phyloP scores from a whole-genome alignment of 208 protist species.

The Acanthamoeba castellanii region DNA sequence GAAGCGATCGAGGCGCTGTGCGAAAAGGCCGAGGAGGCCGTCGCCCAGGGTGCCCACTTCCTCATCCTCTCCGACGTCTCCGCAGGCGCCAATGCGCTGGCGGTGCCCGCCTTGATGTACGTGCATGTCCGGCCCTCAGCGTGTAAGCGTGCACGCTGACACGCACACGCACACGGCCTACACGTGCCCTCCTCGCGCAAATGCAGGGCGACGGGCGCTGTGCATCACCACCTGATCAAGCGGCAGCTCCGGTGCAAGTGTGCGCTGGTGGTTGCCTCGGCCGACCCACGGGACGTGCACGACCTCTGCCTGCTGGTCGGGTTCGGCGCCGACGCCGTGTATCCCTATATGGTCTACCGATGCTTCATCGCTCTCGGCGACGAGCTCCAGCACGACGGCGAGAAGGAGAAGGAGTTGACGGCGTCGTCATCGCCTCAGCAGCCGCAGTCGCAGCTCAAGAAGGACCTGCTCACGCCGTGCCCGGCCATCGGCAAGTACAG shows the following conservation, averaged over 20 bases:
- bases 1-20: constrained; percentile 82
- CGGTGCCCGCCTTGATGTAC: constrained; percentile 60
- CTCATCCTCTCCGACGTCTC: constrained; percentile 89
- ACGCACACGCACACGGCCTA: not conserved
- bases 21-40: constrained; percentile 81
- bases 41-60: constrained; percentile 84
- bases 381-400: constrained; percentile 17
- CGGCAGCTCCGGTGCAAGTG: constrained; percentile 85
- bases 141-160: not conserved
- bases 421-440: not conserved
- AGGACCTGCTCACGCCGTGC: constrained; percentile 53
- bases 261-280: constrained; percentile 89
- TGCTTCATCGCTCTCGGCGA: constrained; percentile 74
- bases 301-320: constrained; percentile 90
- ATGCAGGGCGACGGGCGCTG: constrained; percentile 86
- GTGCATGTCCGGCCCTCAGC: not conserved
- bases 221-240: constrained; percentile 91
- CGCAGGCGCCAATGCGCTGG: constrained; percentile 12
- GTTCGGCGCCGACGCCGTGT: constrained; percentile 91
- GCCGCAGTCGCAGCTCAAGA: not conserved
- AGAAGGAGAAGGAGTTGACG: not conserved
- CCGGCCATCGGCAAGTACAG: constrained; percentile 81
- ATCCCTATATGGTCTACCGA: constrained; percentile 87
- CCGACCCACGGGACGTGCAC: constrained; percentile 89
- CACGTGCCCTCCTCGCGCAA: constrained; percentile 79